Evolutionary conservation across 2,329 filamentous ascomycete genomes (phyloP), one percentile per base, ranked within the genome.

Genomic region (Ascochyta pisi): DNA sequence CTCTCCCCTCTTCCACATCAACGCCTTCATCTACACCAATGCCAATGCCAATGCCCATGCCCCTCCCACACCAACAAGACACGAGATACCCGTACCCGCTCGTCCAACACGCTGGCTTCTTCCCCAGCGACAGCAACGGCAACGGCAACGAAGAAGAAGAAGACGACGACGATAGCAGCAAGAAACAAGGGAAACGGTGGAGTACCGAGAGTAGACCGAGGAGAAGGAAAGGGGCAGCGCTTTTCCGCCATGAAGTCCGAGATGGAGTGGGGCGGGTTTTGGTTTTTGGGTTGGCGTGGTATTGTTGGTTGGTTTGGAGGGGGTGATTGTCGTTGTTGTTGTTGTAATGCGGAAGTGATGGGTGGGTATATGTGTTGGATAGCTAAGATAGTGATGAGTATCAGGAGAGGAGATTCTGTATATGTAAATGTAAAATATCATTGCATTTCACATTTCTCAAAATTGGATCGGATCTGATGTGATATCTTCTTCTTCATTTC

Each of bases 231-330:
- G 43, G 22, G 71, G 58, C 0, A 50, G 71, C 73, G 1, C 70
- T 85, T 4, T 82, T 89, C 6, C 71, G 78, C 29, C 78, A 80
- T 24, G 89, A 94, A 72, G 76, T 92, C 34, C 82, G 81, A 75
- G 82, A 79, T 8, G 87, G 84, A 40, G 66, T 87, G 16, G 86
- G 84, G 77, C 80, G 84, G 43, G 86, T 92, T 3, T 81, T 80
- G 6, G 85, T 84, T 81, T 83, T 90, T 73, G 86, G 85, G 19
- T 73, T 87, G 40, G 62, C 78, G 13, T 86, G 87, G 72, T 95
- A 90, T 81, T 80, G 80, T 27, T 90, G 86, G 77, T 76, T 94
- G 64, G 80, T 88, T 53, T 86, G 83, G 77, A 82, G 81, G 67
- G 87, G 88, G 61, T 91, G n/a, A n/a, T n/a, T 34, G 31, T 6